Base-by-base conservation (phyloP, 345 rosid genomes). In the Alliaria petiolata region DNA sequence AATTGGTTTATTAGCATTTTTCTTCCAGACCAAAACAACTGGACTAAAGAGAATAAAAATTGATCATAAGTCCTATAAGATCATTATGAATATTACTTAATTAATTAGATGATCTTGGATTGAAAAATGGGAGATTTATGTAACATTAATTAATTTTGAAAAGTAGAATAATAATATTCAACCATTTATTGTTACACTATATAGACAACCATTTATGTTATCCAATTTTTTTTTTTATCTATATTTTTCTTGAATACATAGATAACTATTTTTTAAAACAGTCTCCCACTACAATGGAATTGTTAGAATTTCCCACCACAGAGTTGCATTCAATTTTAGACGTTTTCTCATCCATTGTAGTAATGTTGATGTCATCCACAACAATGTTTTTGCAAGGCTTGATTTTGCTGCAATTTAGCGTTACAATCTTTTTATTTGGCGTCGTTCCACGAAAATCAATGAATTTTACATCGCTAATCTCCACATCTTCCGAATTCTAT, bases 401-500 rank as follows among this genome's bases (percentile, higher is more conserved):
- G 30, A 49, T 13, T 35, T 38, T 36, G 61, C 68, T 51, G 45
- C 75, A 71, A 7, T 50, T 28, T 38, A 71, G 34, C 0, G 47
- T 62, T 60, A 30, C 14, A n/a, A 10, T 3, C 0, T 50, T 13
- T 17, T 50, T 33, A 16, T 61, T 36, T 14, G 43, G 13, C 1
- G 68, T 20, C 4, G 59, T 60, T 19, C 75, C 75, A 26, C 2
- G 51, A 11, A 70, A 60, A 47, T 28, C 68, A 15, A 13, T 16
- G 22, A 70, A 70, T 13, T 10, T 16, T 26, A 60, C 52, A 14
- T 70, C 8, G 40, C 60, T 70, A 8, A 70, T 60, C 19, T 36
- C 43, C 40, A 60, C 67, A 44, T 11, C 75, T 19, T 10, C 13
- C 16, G 75, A 59, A 15, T 49, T 16, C 67, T 70, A 45, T 9